phyloP scores from a whole-genome alignment of 2,329 filamentous ascomycete species.

The Nannizziopsis barbatae region DNA sequence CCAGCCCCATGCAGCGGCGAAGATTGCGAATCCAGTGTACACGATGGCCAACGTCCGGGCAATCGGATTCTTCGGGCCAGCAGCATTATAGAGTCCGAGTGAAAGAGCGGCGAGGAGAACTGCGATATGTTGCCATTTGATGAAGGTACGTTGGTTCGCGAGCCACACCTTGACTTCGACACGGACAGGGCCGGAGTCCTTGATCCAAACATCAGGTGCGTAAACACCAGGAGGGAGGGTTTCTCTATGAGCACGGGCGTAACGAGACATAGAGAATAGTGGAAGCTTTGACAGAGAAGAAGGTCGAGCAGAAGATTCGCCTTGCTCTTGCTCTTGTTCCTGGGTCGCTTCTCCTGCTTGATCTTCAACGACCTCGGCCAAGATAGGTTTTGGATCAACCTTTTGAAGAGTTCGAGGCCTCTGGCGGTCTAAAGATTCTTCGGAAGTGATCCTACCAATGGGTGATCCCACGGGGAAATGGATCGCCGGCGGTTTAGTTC shows the following conservation, averaged over 20 bases:
- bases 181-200: constrained; percentile 81
- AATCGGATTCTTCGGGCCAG: constrained; percentile 60
- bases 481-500: constrained; percentile 33
- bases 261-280: constrained; percentile 69
- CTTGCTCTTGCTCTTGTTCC: constrained; percentile 11
- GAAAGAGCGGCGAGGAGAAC: constrained; percentile 76
- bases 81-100: constrained; percentile 78
- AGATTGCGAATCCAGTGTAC: constrained; percentile 70
- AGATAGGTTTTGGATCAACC: constrained; percentile 7
- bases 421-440: constrained; percentile 8
- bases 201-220: constrained; percentile 78
- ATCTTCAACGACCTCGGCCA: constrained; percentile 7
- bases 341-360: constrained; percentile 11
- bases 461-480: constrained; percentile 28
- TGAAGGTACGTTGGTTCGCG: constrained; percentile 93
- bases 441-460: constrained; percentile 20
- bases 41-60: constrained; percentile 69
- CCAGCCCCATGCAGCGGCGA: constrained; percentile 81
- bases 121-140: constrained; percentile 96
- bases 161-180: constrained; percentile 98
- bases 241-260: constrained; percentile 47
- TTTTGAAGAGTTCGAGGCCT: constrained; percentile 10
- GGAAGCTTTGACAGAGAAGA: constrained; percentile 57
- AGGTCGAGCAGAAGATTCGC: constrained; percentile 19
- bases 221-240: constrained; percentile 75